Base-by-base conservation (phyloP, 2,329 filamentous ascomycete species). In the Dactylellina leptospora region DNA sequence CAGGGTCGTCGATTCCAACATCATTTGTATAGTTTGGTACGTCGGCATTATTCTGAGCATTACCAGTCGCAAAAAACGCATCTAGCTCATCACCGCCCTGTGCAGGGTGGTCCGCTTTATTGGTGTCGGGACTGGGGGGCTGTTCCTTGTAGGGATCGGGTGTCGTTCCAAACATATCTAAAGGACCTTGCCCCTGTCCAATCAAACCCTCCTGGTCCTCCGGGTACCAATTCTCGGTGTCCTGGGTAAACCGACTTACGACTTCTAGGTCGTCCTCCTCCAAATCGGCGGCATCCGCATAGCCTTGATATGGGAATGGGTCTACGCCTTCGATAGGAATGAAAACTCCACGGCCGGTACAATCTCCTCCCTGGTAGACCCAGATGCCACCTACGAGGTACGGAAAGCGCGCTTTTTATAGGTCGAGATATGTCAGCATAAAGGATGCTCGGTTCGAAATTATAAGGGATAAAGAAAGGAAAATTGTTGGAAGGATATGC, bases 381-480 rank as follows among this genome's bases (percentile, higher is more conserved):
- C 5, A 10, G 20, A 64, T 10, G 6, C 51, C 50, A 27, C 25
- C 28, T 9, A 64, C 20, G 16, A 64, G 50, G 9, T 40, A 64
- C n/a, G 61, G 61, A 23, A 64, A 64, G 4, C 16, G 18, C 2
- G 61, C 61, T 64, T 28, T 18, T 4, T 3, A 8, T 5, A 38
- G 16, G 20, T 27, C 9, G 22, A 28, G 22, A 11, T n/a, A n/a
- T 4, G 16, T 62, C 36, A 62, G 48, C 10, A 59, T 30, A 27
- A 8, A 18, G 3, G 10, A 40, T 40, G 27, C 6, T 50, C 8
- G 11, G 16, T 20, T 28, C 9, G 47, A 13, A 10, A 13, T n/a
- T n/a, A n/a, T n/a, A n/a, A n/a, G n/a, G n/a, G n/a, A n/a, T n/a
- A n/a, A n/a, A n/a, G n/a, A n/a, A n/a, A n/a, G n/a, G n/a, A n/a